These are phyloP conservation scores for Vitis vinifera DNA, from an alignment of 164 flowering plant genomes.

Conservation along the genomic window DNA sequence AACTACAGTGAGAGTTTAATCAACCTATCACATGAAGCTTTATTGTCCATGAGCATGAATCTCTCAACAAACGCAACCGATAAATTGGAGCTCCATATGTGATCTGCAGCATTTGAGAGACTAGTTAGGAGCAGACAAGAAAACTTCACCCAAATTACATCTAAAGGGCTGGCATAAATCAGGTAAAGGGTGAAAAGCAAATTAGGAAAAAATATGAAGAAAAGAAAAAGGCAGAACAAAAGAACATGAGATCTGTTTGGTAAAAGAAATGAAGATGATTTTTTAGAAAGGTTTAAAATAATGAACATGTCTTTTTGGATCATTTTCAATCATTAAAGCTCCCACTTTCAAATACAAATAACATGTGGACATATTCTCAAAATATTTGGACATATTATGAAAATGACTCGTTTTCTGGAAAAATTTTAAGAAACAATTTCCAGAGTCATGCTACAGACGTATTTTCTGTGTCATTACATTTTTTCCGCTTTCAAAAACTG, in stretches of 20 bases:
- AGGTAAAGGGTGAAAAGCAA: neutral
- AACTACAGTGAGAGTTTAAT: neutral
- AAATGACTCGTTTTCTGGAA: no score
- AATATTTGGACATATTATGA: no score
- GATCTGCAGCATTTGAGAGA: slow-evolving; percentile 44
- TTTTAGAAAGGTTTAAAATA: neutral
- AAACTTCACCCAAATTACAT: neutral
- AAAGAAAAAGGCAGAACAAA: neutral
- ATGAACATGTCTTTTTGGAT: no score
- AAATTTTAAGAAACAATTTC: no score
- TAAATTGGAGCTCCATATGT: slow-evolving; percentile 80
- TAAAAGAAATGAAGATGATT: neutral
- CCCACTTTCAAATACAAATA: no score
- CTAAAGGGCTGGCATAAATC: neutral
- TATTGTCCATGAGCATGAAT: slow-evolving; percentile 51
- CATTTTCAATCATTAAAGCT: no score
- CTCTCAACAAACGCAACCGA: slow-evolving; percentile 60
- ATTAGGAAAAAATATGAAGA: neutral
- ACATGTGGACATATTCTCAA: no score
- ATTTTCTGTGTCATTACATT: no score
- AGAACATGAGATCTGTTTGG: no score
- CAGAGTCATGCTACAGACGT: no score
- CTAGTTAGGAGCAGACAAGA: neutral
- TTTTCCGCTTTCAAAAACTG: no score
- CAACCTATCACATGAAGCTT: slow-evolving; percentile 88